A percentile compares a stretch with the other conserved stretches of the same genome.
Conservation (phyloP, 2,329 filamentous ascomycete species). For the Colletotrichum somersetense region DNA sequence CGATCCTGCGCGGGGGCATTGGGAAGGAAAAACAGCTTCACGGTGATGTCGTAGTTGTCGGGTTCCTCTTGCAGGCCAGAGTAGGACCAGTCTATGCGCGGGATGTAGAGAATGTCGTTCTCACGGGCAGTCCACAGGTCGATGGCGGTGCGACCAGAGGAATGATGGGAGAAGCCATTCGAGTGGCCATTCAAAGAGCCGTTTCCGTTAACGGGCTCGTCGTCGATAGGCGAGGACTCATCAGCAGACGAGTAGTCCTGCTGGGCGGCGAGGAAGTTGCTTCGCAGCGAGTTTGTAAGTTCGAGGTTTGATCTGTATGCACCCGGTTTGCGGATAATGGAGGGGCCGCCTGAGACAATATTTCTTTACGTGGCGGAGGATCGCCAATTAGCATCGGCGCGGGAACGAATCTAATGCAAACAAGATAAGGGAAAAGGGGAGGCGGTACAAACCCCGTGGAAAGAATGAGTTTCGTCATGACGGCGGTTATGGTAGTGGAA, state of each 20-base stretch:
- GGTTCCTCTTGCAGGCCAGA: slow-evolving; percentile 84
- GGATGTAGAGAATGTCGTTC: slow-evolving; percentile 76
- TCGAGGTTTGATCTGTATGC: slow-evolving; percentile 92
- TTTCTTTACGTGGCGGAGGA: slow-evolving; percentile 64
- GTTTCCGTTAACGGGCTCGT: slow-evolving; percentile 50
- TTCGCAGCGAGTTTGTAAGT: slow-evolving; percentile 86
- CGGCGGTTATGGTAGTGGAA: slow-evolving; percentile 40
- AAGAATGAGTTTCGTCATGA: slow-evolving; percentile 83
- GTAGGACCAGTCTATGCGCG: slow-evolving; percentile 78
- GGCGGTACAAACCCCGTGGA: slow-evolving; percentile 80
- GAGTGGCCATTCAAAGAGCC: slow-evolving; percentile 42
- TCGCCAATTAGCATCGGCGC: slow-evolving; percentile 41
- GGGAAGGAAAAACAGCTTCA: slow-evolving; percentile 94
- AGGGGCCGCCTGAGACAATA: slow-evolving; percentile 86
- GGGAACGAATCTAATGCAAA: slow-evolving; percentile 43
- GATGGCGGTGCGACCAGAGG: slow-evolving; percentile 47
- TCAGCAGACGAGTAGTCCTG: slow-evolving; percentile 64
- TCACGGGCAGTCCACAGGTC: slow-evolving; percentile 76
- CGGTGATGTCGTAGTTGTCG: slow-evolving; percentile 90
- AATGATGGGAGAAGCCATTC: slow-evolving; percentile 49
- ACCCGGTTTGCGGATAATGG: slow-evolving; percentile 83
- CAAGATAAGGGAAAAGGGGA: slow-evolving; percentile 8
- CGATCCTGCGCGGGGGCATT: slow-evolving; percentile 74
- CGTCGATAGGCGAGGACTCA: slow-evolving; percentile 44
- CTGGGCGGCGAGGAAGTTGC: slow-evolving; percentile 83